Base-by-base conservation (phyloP, 257 asterid species). In the Primulina eburnea region DNA sequence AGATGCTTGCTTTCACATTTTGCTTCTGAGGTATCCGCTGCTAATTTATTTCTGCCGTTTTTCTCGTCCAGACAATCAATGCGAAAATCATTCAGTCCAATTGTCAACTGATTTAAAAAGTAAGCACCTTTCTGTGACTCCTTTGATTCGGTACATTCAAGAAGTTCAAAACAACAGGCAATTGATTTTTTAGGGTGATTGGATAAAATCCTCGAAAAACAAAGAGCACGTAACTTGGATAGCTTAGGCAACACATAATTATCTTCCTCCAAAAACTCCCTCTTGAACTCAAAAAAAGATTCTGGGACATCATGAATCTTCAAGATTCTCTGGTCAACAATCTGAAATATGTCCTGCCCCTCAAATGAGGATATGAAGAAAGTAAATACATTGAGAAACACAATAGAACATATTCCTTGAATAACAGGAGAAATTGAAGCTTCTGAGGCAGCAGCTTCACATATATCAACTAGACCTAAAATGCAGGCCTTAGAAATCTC, bases 401-500 rank as follows among this genome's bases (percentile, higher is more conserved):
- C 96, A 60, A 92, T 83, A 70, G 90, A 84, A 70, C 85, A 78
- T 57, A 77, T 85, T 75, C 88, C 88, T 60, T 73, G 90, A 74
- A 70, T 70, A 81, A 78, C 82, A 64, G 90, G 78, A 79, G 95
- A 87, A 76, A 77, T 78, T 60, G 81, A 78, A 47, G 87, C 83
- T 73, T 76, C 82, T 47, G 71, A 68, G n/a, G 88, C 81, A 74
- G 89, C 96, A 80, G 88, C 85, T 59, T 71, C 77, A 76, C 92
- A 87, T 62, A 92, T 85, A 76, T 85, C 90, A 73, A 82, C 87
- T 61, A 92, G 80, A 65, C 96, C 97, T 67, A 82, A 83, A 67
- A 87, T 78, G 87, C 96, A 92, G 76, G 89, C 81, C 79, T 84
- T 89, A 18, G 92, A 90, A 83, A 91, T 85, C 83, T 88, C 96